These are phyloP conservation scores for Talaromyces pinophilus DNA, from an alignment of 2,329 filamentous ascomycete genomes.

Conservation along the genomic window DNA sequence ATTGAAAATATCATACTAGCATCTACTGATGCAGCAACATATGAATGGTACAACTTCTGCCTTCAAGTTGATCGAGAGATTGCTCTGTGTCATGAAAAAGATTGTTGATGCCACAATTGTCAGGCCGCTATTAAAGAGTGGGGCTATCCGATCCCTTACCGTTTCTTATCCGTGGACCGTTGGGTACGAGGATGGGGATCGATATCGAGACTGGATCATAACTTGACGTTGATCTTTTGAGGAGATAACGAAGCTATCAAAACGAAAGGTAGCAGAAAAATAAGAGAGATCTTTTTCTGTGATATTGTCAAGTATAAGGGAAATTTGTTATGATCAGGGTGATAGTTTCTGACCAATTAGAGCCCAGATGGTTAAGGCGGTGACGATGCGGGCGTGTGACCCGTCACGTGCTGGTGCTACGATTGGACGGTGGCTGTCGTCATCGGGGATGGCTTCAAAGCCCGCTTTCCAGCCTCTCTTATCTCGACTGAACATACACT, in stretches of 20 bases:
- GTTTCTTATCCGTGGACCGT: not conserved
- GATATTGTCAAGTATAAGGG: not conserved
- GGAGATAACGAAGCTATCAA: not conserved
- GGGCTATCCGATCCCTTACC: not conserved
- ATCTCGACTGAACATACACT: not conserved
- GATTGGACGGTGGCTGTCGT: conserved; percentile 22
- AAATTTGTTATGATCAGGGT: not conserved
- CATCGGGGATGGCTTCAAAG: conserved; percentile 20
- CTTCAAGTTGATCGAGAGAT: not conserved
- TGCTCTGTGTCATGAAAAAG: too few relatives aligned
- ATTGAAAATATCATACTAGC: too few relatives aligned
- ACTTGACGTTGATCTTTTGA: not conserved
- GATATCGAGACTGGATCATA: not conserved
- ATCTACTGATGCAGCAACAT: not conserved
- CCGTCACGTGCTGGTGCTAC: conserved; percentile 17
- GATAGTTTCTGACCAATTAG: conserved; percentile 3
- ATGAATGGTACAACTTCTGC: not conserved
- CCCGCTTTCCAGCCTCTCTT: conserved; percentile 12
- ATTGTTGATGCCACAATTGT: not conserved
- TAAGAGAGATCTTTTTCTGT: too few relatives aligned
- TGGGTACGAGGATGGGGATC: not conserved
- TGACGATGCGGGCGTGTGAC: conserved; percentile 21
- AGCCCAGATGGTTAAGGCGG: not conserved
- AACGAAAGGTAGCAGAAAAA: not conserved
- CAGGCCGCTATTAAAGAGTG: not conserved